A percentile compares a stretch with the other conserved stretches of the same genome.
phyloP scores from a whole-genome alignment of 139 green algal genomes.

The Pseudopediastrum boryanum region DNA sequence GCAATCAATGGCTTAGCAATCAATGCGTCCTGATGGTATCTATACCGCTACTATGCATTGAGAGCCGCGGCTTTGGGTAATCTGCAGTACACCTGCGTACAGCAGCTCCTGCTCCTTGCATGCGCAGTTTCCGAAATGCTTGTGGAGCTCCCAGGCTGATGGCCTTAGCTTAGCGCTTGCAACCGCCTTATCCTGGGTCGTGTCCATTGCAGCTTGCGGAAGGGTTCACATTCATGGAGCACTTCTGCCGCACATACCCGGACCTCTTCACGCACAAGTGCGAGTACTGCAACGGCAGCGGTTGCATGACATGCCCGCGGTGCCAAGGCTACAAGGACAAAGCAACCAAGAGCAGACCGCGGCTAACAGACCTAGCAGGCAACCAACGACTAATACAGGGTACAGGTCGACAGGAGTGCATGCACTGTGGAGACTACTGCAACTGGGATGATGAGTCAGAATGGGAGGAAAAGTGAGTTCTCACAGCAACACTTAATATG shows the following conservation, averaged over 20 bases:
- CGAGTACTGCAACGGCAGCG: conserved; percentile 50
- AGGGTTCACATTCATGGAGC: conserved; percentile 61
- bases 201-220: conserved; percentile 58
- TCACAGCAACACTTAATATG: too few relatives aligned
- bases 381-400: background rate
- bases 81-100: too few relatives aligned
- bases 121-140: too few relatives aligned
- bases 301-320: conserved; percentile 50
- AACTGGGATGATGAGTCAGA: conserved; percentile 61
- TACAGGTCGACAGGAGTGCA: conserved; percentile 33
- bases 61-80: too few relatives aligned
- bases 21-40: too few relatives aligned
- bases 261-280: conserved; percentile 59
- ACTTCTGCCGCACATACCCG: conserved; percentile 57
- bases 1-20: too few relatives aligned
- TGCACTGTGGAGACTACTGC: conserved; percentile 51
- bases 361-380: background rate
- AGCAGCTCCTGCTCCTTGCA: too few relatives aligned
- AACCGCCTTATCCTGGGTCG: too few relatives aligned
- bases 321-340: conserved; percentile 56
- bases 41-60: too few relatives aligned
- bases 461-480: conserved; percentile 56
- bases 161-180: too few relatives aligned
- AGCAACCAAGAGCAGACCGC: conserved; percentile 8
- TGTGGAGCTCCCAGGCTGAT: too few relatives aligned